These are phyloP conservation scores for Rhodamnia rubescens DNA, from an alignment of 345 rosid species.

Conservation along the genomic window DNA sequence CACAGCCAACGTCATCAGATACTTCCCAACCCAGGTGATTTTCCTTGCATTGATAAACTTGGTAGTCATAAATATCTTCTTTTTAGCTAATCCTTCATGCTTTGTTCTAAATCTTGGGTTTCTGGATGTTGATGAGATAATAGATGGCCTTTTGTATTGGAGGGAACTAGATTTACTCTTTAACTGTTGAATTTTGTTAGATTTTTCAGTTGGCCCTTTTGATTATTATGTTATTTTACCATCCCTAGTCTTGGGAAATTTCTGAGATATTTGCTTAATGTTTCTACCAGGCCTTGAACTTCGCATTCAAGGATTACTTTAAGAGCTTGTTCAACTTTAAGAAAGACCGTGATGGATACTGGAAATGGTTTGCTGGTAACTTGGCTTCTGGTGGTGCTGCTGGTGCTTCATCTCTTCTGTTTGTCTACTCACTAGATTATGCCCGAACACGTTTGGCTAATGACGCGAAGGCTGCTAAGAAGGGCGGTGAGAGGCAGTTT, in stretches of 20 bases:
- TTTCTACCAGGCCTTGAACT: constrained; percentile 35
- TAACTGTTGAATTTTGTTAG: background rate
- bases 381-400: constrained; percentile 54
- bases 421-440: constrained; percentile 43
- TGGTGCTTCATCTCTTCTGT: constrained; percentile 44
- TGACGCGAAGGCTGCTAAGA: constrained; percentile 38
- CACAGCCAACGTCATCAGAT: constrained; percentile 47
- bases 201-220: background rate
- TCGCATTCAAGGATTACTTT: constrained; percentile 47
- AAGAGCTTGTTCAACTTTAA: constrained; percentile 44
- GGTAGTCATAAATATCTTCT: background rate
- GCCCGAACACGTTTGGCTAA: constrained; percentile 45
- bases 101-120: background rate
- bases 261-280: background rate
- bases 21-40: constrained; percentile 42
- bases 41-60: background rate
- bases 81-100: background rate
- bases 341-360: constrained; percentile 44
- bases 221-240: background rate
- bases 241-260: background rate
- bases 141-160: background rate
- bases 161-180: background rate
- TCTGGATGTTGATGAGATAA: background rate
- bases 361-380: constrained; percentile 56
- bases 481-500: constrained; percentile 46